A percentile compares a stretch with the other conserved stretches of the same genome.
Evolutionary conservation across 345 rosid genomes (phyloP).

Genomic region (Conringia planisiliqua): DNA sequence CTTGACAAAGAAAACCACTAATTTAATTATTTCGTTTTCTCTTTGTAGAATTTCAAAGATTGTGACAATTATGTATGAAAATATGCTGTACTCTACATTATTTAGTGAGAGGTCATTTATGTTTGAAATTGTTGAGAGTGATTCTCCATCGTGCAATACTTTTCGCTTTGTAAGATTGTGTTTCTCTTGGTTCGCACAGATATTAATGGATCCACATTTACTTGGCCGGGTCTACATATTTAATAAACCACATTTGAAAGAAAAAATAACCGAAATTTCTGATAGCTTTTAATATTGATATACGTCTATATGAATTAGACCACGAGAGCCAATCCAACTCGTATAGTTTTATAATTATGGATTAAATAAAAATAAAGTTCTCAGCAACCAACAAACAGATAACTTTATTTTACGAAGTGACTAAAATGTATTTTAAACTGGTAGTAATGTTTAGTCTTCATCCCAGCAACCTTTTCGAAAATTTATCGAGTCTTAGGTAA

Average conservation of each 20-base stretch:
- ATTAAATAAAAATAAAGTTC: not conserved
- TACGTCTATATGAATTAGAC: not conserved
- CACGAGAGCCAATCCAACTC: not conserved
- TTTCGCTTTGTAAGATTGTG: not conserved
- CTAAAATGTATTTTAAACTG: not conserved
- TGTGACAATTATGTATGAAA: not conserved
- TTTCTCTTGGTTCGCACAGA: not conserved
- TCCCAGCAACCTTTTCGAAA: not conserved
- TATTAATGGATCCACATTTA: conserved; percentile 1
- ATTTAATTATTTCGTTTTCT: not conserved
- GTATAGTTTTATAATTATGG: not conserved
- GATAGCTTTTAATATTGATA: not conserved
- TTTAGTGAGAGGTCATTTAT: not conserved
- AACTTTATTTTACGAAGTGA: too few relatives aligned
- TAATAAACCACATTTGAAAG: conserved; percentile 1
- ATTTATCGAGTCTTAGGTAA: too few relatives aligned
- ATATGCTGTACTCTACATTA: not conserved
- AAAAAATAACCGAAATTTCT: conserved; percentile 3
- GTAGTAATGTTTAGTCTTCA: not conserved
- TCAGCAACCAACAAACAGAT: not conserved
- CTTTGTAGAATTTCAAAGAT: not conserved
- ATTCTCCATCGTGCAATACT: not conserved
- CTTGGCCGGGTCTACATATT: conserved; percentile 17
- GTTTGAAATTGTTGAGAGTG: conserved; percentile 6
- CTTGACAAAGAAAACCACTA: not conserved